These are phyloP conservation scores for Fragaria ananassa DNA, from an alignment of 306 rosid genomes.

Conservation along the genomic window DNA sequence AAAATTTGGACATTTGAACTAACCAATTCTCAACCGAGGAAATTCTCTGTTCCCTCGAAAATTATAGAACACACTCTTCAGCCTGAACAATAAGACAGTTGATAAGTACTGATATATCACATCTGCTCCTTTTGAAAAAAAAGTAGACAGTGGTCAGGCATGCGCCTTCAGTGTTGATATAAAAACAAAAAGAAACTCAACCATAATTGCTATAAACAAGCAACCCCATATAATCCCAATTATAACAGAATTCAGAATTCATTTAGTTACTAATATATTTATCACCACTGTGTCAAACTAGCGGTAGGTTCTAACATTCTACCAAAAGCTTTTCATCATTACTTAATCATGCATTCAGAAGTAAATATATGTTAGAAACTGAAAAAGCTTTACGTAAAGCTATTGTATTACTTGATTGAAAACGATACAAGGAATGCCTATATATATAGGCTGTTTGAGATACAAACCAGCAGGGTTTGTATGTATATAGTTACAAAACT, in stretches of 20 bases:
- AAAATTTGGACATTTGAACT: slow-evolving; percentile 28
- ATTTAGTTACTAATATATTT: background rate
- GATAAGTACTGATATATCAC: background rate
- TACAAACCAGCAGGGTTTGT: too few species aligned
- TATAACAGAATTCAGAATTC: background rate
- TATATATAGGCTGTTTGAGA: too few species aligned
- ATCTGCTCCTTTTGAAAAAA: background rate
- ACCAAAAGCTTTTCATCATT: background rate
- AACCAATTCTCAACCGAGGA: slow-evolving; percentile 79
- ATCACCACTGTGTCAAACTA: background rate
- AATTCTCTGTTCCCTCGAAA: slow-evolving; percentile 83
- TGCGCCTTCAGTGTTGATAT: background rate
- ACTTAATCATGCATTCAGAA: background rate
- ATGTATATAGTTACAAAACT: too few species aligned
- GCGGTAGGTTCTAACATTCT: background rate
- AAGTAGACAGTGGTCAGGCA: background rate
- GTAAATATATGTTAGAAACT: background rate
- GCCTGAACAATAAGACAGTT: slow-evolving; percentile 40
- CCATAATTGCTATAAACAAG: background rate
- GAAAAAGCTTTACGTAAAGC: too few species aligned
- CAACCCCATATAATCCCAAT: background rate
- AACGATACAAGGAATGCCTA: too few species aligned
- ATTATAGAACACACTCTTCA: slow-evolving; percentile 75
- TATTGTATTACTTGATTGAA: too few species aligned
- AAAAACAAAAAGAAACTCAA: background rate